phyloP scores from a whole-genome alignment of 495 filamentous ascomycete genomes.

The Tricharina praecox region DNA sequence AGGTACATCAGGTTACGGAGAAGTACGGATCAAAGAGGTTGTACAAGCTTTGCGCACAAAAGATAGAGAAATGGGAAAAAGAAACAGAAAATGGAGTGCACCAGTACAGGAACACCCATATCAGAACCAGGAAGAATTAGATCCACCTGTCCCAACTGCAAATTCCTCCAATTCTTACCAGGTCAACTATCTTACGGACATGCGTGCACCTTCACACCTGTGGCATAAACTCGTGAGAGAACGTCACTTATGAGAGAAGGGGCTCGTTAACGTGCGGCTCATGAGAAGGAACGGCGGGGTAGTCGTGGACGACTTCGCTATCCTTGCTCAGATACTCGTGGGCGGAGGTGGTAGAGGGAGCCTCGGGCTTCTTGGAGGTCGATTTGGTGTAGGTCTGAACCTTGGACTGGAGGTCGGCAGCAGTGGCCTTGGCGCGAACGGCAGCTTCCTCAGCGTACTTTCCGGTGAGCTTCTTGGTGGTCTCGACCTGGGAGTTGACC shows the following conservation, averaged over 20 bases:
- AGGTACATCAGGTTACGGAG: too few relatives aligned
- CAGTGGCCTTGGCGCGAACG: conserved; percentile 59
- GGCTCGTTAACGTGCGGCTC: not conserved
- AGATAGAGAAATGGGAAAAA: too few relatives aligned
- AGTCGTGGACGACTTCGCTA: not conserved
- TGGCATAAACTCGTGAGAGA: too few relatives aligned
- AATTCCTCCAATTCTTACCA: too few relatives aligned
- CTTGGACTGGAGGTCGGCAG: conserved; percentile 69
- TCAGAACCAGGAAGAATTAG: too few relatives aligned
- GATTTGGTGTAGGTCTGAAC: conserved; percentile 47
- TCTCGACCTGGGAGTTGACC: conserved; percentile 61
- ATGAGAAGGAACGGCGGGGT: not conserved
- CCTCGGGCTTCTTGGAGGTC: not conserved
- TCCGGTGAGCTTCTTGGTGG: conserved; percentile 60
- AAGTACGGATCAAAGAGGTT: too few relatives aligned
- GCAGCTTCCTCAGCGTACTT: conserved; percentile 67
- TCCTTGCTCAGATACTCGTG: not conserved
- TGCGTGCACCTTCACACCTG: too few relatives aligned
- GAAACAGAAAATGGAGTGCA: too few relatives aligned
- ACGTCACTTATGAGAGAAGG: not conserved
- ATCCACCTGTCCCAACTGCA: too few relatives aligned
- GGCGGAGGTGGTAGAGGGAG: not conserved
- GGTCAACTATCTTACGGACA: too few relatives aligned
- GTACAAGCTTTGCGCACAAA: too few relatives aligned
- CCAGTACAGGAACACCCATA: too few relatives aligned